Evolutionary conservation across 163 green algal genomes (phyloP), one percentile per base, ranked within the genome.

Genomic region (Scenedesmus sp.): DNA sequence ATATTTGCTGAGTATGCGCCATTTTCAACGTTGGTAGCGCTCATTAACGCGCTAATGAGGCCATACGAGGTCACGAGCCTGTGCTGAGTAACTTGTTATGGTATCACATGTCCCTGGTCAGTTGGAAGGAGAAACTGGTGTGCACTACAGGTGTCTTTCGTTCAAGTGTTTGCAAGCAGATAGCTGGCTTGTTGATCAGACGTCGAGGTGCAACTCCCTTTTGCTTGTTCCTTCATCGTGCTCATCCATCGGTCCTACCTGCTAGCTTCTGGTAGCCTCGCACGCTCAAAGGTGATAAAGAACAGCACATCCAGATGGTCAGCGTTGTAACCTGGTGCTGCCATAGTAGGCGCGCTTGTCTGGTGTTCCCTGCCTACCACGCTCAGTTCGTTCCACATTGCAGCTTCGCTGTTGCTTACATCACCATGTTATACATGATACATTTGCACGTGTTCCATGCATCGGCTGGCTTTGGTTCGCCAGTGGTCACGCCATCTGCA

Each of bases 401-500:
- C 70, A 79, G 70, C 2, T 79, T 6, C 6, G 70, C 70, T 18
- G 46, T 13, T 16, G 20, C 70, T 52, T 23, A 52, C 13, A 15
- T 12, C 70, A 52, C 1, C 6, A 52, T 52, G 46, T 3, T 52
- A 79, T 8, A 79, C 2, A 8, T 23, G 46, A 13, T 18, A 7
- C 5, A 5, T 52, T 2, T 79, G 23, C 12, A 5, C 23, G 23
- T 52, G 54, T 15, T 52, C 1, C 23, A 15, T 52, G 23, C 5
- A 52, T 52, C 15, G 6, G 15, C 13, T 12, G 15, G 16, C 66
- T 18, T 34, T 3, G 66, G 66, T 4, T 4, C 66, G 15, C 20
- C 70, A 79, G 66, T 76, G 70, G 70, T 79, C 70, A 79, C 70
- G 70, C 70, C 70, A 79, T 79, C 23, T 79, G 52, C 52, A 86